Conservation (phyloP, 306 rosid species). For the Glycine latifolia region DNA sequence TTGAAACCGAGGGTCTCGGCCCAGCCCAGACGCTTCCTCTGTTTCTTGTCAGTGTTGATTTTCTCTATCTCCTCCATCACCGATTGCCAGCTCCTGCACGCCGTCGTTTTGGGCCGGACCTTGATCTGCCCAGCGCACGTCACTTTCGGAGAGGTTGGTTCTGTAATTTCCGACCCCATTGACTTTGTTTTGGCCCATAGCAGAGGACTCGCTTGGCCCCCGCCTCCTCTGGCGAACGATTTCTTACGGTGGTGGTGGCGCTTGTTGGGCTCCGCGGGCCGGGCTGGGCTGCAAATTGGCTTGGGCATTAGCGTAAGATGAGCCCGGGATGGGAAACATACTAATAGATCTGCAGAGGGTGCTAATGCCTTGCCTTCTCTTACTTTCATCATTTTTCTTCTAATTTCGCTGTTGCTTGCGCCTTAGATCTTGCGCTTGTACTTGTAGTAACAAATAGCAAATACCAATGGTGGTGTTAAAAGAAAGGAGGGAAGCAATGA, state of each 20-base stretch:
- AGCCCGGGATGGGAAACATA: slow-evolving; percentile 90
- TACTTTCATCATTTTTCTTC: slow-evolving; percentile 55
- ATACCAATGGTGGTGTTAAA: slow-evolving; percentile 44
- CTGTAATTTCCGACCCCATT: slow-evolving; percentile 65
- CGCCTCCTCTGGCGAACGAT: slow-evolving; percentile 53
- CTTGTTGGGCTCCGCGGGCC: slow-evolving; percentile 62
- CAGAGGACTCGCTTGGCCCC: slow-evolving; percentile 69
- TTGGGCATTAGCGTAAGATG: slow-evolving; percentile 78
- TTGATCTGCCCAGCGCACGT: slow-evolving; percentile 97
- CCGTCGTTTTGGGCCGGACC: slow-evolving; percentile 60
- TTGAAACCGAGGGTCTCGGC: slow-evolving; percentile 75
- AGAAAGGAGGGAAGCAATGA: slow-evolving; percentile 56
- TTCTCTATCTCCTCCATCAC: slow-evolving; percentile 97
- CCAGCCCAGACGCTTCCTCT: slow-evolving; percentile 67
- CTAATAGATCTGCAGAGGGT: slow-evolving; percentile 78
- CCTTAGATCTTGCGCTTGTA: slow-evolving; percentile 52
- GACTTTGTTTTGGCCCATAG: slow-evolving; percentile 80
- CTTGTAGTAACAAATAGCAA: background rate
- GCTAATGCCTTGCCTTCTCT: slow-evolving; percentile 62
- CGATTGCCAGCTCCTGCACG: slow-evolving; percentile 86
- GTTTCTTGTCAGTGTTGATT: slow-evolving; percentile 66
- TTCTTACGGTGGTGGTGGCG: slow-evolving; percentile 65
- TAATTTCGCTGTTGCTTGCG: background rate
- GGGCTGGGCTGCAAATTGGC: slow-evolving; percentile 86
- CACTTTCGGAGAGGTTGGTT: slow-evolving; percentile 96